Base-by-base conservation (phyloP, 106 monocot species). In the Hemerocallis citrina region DNA sequence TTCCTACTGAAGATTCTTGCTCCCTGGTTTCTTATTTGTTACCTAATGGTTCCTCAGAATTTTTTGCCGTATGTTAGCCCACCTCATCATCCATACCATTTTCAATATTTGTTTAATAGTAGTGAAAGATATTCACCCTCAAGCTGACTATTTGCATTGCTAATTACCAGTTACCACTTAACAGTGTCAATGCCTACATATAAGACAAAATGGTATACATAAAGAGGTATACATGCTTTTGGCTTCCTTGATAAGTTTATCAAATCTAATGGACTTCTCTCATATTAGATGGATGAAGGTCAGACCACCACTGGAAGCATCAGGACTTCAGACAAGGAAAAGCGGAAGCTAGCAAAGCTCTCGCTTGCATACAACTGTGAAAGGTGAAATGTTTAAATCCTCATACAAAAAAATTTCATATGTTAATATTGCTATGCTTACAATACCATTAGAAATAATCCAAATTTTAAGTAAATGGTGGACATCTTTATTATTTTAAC, bases 331-430 rank as follows among this genome's bases (percentile, higher is more conserved):
- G 87, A 81, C 66, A 81, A 77, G 44, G 96, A 98, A 61, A 98
- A 91, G 67, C 67, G 70, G 44, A 71, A 52, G 54, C 57, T 98
- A 28, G 96, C 96, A 20, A 79, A 77, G 66, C 68, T 63, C 52
- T 98, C 96, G 33, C 96, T 98, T 70, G 84, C 96, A 21, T 92
- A 98, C 57, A 98, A 98, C 44, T 98, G 91, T 73, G 91, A 91
- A 57, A 92, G 87, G 96, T 98, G 29, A 72, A 15, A 41, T 24
- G 15, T 56, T 62, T 63, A 7, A 25, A 40, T 39, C 16, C 37
- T 12, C 13, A 39, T 39, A 24, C 38, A 60, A 25, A 60, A 39
- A 7, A 20, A 7, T 12, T 25, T 11, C 7, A 60, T 60, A 55
- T 55, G 55, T 31, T n/a, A n/a, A n/a, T n/a, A 55, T 46, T 46